Evolutionary conservation across 768 basidiomycete genomes (phyloP).

Genomic region (Rhodosporidiobolus odoratus): DNA sequence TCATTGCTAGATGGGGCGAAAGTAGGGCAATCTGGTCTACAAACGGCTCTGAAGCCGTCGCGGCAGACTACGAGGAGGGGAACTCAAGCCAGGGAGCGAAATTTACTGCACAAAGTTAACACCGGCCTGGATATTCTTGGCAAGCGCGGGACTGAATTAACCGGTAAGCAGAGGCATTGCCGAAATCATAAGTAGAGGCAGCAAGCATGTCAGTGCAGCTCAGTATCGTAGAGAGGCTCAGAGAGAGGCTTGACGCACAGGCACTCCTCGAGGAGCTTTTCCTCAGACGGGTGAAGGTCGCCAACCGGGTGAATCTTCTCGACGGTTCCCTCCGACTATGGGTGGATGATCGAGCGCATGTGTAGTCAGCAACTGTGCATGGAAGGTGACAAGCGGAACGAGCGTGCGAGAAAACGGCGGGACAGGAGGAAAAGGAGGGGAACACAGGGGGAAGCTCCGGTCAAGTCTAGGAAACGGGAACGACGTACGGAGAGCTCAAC

Average conservation of each 20-base stretch:
- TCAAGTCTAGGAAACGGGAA: slow-evolving; percentile 11
- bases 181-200: not conserved
- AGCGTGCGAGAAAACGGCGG: slow-evolving; percentile 48
- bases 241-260: slow-evolving; percentile 10
- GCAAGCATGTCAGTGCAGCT: not conserved
- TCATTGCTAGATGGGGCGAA: too few relatives aligned
- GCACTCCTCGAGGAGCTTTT: slow-evolving; percentile 78
- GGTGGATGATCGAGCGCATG: not conserved
- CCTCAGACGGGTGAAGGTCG: slow-evolving; percentile 68
- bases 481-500: slow-evolving; percentile 72
- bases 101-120: slow-evolving; percentile 11
- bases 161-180: too few relatives aligned
- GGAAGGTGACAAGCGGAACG: too few relatives aligned
- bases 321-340: slow-evolving; percentile 59
- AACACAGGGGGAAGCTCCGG: not conserved
- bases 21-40: too few relatives aligned
- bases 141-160: slow-evolving; percentile 61
- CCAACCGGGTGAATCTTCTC: slow-evolving; percentile 88
- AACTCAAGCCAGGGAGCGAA: too few relatives aligned
- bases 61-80: too few relatives aligned
- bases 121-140: slow-evolving; percentile 47
- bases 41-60: too few relatives aligned
- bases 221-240: slow-evolving; percentile 45
- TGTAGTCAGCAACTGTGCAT: too few relatives aligned
- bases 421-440: slow-evolving; percentile 44